Evolutionary conservation across 1,139 yeast genomes (phyloP), one percentile per base, ranked within the genome.

Genomic region (Taphrina betulina): DNA sequence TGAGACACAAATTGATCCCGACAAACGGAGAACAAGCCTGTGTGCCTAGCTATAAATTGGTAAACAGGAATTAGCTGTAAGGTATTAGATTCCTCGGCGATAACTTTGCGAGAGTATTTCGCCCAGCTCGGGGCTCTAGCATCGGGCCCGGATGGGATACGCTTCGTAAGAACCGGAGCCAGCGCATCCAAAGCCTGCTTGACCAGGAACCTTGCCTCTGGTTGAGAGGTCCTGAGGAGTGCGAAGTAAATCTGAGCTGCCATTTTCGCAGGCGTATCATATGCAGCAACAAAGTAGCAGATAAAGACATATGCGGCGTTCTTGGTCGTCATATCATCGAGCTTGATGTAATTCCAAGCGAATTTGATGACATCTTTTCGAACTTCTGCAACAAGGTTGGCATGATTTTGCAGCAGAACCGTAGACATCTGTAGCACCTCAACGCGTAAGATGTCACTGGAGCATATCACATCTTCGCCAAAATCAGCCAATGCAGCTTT

Each of bases 181-280:
- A 94, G 72, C 4, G 86, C 74, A 64, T 90, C 96, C 56, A 94
- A 74, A 0, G 97, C 95, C 66, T 88, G 95, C 65, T 83, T 80
- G 0, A 90, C 96, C 66, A 92, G 73, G 62, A 79, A 81, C 58
- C 94, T 78, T 0, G 95, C 87, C 63, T 94, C 99, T 19, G 81
- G 78, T 63, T 87, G 95, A 61, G 88, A 88, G 1, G 95, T 83
- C 65, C 92, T 78, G 57, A 94, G 73, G 42, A 94, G 72, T 0
- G 96, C 95, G 55, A 88, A 95, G 72, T 92, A 90, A 7, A 92
- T 90, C 68, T 88, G 97, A 0, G 94, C 84, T 2, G 92, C 94
- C 56, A 94, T 80, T 65, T 87, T 86, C 0, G 88, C 78, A 10
- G 96, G 94, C 0, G 96, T 89, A 43, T 90, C 97, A 67, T 83